Evolutionary conservation across 495 filamentous ascomycete genomes (phyloP), one percentile per base, ranked within the genome.

Genomic region (Penicillium lagena): DNA sequence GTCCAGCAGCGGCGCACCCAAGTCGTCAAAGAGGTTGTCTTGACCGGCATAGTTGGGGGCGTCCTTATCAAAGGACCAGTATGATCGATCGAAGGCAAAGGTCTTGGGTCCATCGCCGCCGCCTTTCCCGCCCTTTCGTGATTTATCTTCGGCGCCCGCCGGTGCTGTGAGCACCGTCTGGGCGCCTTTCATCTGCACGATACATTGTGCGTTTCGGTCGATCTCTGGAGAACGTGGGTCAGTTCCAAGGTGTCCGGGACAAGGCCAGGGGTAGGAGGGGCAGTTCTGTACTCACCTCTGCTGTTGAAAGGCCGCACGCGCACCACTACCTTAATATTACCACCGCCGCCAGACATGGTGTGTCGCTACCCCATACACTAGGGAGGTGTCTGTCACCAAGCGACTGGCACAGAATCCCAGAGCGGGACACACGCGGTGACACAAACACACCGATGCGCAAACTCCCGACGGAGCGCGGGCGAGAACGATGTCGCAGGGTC

Each of bases 271-370:
- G 39, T 9, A 36, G 14, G 7, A 12, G 28, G 2, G 27, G 42
- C 10, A 35, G 5, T 12, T 22, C 31, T 40, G 12, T 32, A 60
- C 81, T 67, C 72, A 91, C 90, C 91, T 89, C 90, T 83, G 54
- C 77, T 77, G 66, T 95, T 96, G 67, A 96, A 96, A 29, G 91
- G 90, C 60, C 91, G 81, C 46, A 83, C 78, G 69, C 93, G 81
- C 71, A 99, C 93, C 77, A 99, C 93, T 73, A 99, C 93, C 86
- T 97, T 99, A 66, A 99, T 99, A 63, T 99, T 99, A 67, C 93
- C 93, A 65, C 86, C 90, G 45, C 84, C 86, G 47, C 72, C 78
- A 68, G 85, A 77, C 85, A 89, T 90, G 65, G 54, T 71, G 60
- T 32, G 37, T 43, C 54, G 54, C 59, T 64, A 45, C 59, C 58